Base-by-base conservation (phyloP, 2,329 filamentous ascomycete genomes). In the Hypoxylon sp. region DNA sequence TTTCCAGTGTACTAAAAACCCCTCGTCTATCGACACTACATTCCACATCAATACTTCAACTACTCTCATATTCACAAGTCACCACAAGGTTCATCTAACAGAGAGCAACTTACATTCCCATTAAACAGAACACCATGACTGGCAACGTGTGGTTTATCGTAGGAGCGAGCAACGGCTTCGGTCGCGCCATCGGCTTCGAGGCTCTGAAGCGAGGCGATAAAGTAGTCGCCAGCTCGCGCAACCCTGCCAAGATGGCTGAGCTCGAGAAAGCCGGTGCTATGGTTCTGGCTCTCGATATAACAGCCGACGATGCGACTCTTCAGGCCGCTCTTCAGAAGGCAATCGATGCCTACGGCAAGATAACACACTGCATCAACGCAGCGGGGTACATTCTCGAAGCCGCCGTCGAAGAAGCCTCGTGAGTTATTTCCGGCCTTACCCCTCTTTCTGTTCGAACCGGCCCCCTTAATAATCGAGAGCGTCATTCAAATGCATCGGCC, bases 131-230 rank as follows among this genome's bases (percentile, higher is more conserved):
- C 59, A 69, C 14, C 56, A 72, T 73, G 71, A 54, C 68, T 37
- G 66, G 61, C 37, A 77, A 77, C 49, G 81, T 85, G 31, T 88
- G 86, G 85, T 83, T 89, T 77, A 83, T 88, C 73, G 83, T 82
- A 10, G 86, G 84, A 27, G 81, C 81, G 50, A 85, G 84, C 22
- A 85, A 82, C 17, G 86, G 86, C 56, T 84, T 88, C 65, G 86
- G 86, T 6, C 77, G 78, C 4, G 76, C 79, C 6, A 82, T 88
- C 30, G 82, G 82, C 31, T 73, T 80, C 31, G 72, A 78, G 10
- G 82, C 85, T 1, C 79, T 88, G 5, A 73, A 77, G 2, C 79
- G 80, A 30, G 84, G 85, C 30, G 83, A 88, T 74, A 80, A 77
- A 0, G 86, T 86, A 65, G 78, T 88, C 46, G 86, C 86, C 1